Conservation (phyloP, 768 basidiomycete species). For the Naganishia randhawae region DNA sequence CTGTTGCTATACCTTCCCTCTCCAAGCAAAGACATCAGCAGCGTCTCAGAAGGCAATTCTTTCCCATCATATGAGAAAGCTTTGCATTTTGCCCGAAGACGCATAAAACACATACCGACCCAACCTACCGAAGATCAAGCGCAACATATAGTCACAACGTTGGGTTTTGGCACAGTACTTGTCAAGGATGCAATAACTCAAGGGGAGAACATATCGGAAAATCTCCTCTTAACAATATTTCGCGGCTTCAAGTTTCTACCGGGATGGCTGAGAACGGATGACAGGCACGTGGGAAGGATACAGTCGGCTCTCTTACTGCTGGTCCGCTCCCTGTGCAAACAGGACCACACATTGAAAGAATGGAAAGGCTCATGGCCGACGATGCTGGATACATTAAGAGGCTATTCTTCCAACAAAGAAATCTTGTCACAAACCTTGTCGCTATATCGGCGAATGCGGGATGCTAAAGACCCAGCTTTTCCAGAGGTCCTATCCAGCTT, state of each 20-base stretch:
- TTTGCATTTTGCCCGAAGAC: background rate
- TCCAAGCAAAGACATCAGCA: background rate
- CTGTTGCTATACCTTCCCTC: slow-evolving; percentile 8
- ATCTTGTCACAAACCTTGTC: background rate
- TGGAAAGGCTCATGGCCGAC: background rate
- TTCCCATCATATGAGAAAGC: background rate
- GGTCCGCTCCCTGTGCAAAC: background rate
- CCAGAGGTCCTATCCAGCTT: background rate
- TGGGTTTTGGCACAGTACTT: slow-evolving; percentile 1
- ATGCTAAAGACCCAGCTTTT: background rate
- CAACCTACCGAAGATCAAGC: slow-evolving; percentile 7
- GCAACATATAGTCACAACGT: slow-evolving; percentile 1
- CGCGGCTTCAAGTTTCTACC: slow-evolving; percentile 11
- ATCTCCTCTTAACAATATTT: background rate
- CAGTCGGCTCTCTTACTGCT: slow-evolving; percentile 2
- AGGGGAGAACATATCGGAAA: background rate
- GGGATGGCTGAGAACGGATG: background rate
- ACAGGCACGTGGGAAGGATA: background rate
- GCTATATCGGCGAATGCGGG: slow-evolving; percentile 1
- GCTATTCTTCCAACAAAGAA: background rate
- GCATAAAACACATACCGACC: slow-evolving; percentile 14
- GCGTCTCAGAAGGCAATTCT: background rate
- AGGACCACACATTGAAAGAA: background rate
- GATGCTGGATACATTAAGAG: background rate
- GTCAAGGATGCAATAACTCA: background rate